phyloP scores from a whole-genome alignment of 192 early-diverging fungal species.

The Powellomyces hirtus region DNA sequence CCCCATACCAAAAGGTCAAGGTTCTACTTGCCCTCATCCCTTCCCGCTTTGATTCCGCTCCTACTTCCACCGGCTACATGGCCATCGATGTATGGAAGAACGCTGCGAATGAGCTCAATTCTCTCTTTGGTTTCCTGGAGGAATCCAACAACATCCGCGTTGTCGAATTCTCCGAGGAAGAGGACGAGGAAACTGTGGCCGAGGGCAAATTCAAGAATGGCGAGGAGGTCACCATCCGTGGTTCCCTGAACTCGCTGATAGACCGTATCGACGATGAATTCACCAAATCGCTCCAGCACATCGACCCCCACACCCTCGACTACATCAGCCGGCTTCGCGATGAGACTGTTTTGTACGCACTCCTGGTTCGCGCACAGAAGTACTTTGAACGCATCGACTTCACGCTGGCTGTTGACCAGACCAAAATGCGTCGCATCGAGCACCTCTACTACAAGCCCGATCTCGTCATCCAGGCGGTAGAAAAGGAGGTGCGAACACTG shows the following conservation, averaged over 20 bases:
- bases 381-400: slow-evolving; percentile 74
- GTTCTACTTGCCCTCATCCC: slow-evolving; percentile 86
- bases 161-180: slow-evolving; percentile 66
- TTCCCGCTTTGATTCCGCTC: slow-evolving; percentile 81
- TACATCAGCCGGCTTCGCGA: slow-evolving; percentile 93
- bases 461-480: slow-evolving; percentile 74
- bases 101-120: slow-evolving; percentile 64
- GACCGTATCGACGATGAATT: slow-evolving; percentile 98
- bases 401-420: slow-evolving; percentile 63
- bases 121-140: slow-evolving; percentile 77
- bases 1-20: slow-evolving; percentile 75
- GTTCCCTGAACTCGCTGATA: slow-evolving; percentile 80
- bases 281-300: slow-evolving; percentile 88
- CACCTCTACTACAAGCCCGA: slow-evolving; percentile 99
- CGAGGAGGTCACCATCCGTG: slow-evolving; percentile 64
- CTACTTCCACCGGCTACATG: slow-evolving; percentile 68
- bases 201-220: slow-evolving; percentile 58
- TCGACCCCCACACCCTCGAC: slow-evolving; percentile 96
- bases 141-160: slow-evolving; percentile 67
- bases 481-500: slow-evolving; percentile 53
- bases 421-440: slow-evolving; percentile 84
- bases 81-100: slow-evolving; percentile 76
- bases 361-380: slow-evolving; percentile 81
- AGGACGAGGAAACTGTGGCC: slow-evolving; percentile 43
- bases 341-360: slow-evolving; percentile 79